Base-by-base conservation (phyloP, 345 rosid species). In the Streptanthus diversifolius region DNA sequence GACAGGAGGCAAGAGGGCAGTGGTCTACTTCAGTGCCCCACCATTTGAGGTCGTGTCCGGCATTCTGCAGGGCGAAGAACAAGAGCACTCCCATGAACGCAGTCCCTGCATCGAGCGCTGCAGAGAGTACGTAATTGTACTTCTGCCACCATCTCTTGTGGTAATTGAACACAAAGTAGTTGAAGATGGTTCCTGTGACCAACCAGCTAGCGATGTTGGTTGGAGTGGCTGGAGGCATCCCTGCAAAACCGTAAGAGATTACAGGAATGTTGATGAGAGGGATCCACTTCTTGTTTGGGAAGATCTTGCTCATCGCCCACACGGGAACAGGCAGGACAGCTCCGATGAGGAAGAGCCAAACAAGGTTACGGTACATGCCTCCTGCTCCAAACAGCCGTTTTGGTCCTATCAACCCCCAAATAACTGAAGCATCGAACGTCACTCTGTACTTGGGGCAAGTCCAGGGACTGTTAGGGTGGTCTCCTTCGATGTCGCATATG, bases 191-290 rank as follows among this genome's bases (percentile, higher is more conserved):
- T 68, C 98, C 99, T 0, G 99, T 92, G 69, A 83, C 33, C 9
- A 95, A 89, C 98, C 99, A 95, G 82, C 98, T 95, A 0, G 98
- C 98, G 1, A 95, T 95, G 82, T 95, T 95, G 25, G 99, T 92
- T 17, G 99, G 99, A 65, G 99, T 95, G 11, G 99, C 99, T 0
- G 99, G 99, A 47, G 99, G 99, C 98, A 95, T 88, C 77, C 99
- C 99, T 0, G 99, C 99, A 49, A 95, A 95, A 0, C 99, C 99
- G 9, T 92, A 92, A 5, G 98, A 87, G 81, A 92, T 90, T 66
- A 95, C 99, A 0, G 99, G 99, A 14, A 92, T 86, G 88, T 95
- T 92, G 66, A 95, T 90, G 82, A 95, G 72, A 35, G 97, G 89
- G 45, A 92, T 92, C 98, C 99, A 95, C 80, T 90, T 95, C 86